Conservation (phyloP, 1,139 yeast genomes). For the Yamadazyma diospyri region DNA sequence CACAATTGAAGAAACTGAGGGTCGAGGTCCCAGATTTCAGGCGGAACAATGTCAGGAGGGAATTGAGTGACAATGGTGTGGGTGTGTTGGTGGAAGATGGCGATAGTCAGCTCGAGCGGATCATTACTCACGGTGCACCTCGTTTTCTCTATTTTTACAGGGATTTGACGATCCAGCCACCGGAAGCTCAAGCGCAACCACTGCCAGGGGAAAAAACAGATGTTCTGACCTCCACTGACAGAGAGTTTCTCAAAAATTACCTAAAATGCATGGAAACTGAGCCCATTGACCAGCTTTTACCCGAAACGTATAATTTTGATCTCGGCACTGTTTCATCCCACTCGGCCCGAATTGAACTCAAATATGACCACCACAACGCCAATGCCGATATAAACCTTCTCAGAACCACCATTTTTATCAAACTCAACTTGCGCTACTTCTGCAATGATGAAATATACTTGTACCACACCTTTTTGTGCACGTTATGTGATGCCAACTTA, state of each 20-base stretch:
- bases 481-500: constrained; percentile 19
- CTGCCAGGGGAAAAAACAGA: background rate
- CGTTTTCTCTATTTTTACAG: constrained; percentile 6
- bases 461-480: constrained; percentile 11
- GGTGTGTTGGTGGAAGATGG: background rate
- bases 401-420: constrained; percentile 8
- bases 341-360: too few relatives aligned
- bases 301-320: too few relatives aligned
- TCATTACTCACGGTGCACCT: constrained; percentile 2
- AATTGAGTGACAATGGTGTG: constrained; percentile 28
- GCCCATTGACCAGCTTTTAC: background rate
- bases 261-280: background rate
- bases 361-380: constrained; percentile 6
- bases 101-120: constrained; percentile 1
- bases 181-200: too few relatives aligned
- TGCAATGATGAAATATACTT: background rate
- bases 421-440: constrained; percentile 2
- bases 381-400: constrained; percentile 7
- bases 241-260: background rate
- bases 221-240: constrained; percentile 1
- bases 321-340: too few relatives aligned
- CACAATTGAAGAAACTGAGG: background rate
- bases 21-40: constrained; percentile 3
- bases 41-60: constrained; percentile 7
- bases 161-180: background rate